A percentile compares a stretch with the other conserved stretches of the same genome.
Evolutionary conservation across 495 filamentous ascomycete species (phyloP).

Genomic region (Haplographium delicatum): DNA sequence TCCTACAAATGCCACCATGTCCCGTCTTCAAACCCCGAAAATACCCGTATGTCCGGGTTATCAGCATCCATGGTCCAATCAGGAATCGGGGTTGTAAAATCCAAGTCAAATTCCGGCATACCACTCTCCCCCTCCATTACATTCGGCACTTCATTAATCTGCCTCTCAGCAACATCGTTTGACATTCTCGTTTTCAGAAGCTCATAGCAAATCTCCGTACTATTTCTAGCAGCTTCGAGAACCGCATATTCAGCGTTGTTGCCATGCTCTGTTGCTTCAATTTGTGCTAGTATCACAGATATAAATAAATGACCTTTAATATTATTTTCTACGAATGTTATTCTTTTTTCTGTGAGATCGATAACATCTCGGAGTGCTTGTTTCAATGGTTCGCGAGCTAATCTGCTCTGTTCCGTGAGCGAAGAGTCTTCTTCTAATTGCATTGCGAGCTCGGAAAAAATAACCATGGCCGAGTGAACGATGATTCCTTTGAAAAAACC

Average conservation of each 20-base stretch:
- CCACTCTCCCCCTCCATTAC: background rate
- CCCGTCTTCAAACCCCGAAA: conserved; percentile 14
- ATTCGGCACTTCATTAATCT: background rate
- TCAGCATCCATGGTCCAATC: conserved; percentile 16
- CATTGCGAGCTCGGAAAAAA: conserved; percentile 20
- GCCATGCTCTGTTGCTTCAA: conserved; percentile 28
- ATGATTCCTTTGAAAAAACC: conserved; percentile 24
- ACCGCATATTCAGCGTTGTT: conserved; percentile 27
- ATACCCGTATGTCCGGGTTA: conserved; percentile 13
- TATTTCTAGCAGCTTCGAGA: conserved; percentile 22
- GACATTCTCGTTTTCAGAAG: conserved; percentile 8
- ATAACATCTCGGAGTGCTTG: conserved; percentile 22
- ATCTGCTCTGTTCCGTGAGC: background rate
- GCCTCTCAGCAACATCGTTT: background rate
- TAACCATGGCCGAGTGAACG: conserved; percentile 19
- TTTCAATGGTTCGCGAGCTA: conserved; percentile 9
- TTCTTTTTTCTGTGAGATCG: conserved; percentile 23
- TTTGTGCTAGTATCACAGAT: conserved; percentile 27
- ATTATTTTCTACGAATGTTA: conserved; percentile 18
- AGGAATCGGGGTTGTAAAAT: conserved; percentile 16
- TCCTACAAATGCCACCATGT: background rate
- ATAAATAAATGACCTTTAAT: conserved; percentile 27
- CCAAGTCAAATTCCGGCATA: conserved; percentile 5
- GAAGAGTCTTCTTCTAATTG: conserved; percentile 22
- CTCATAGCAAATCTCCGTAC: conserved; percentile 13